phyloP scores from a whole-genome alignment of 2,329 filamentous ascomycete species.

The Aspergillus clavatus region DNA sequence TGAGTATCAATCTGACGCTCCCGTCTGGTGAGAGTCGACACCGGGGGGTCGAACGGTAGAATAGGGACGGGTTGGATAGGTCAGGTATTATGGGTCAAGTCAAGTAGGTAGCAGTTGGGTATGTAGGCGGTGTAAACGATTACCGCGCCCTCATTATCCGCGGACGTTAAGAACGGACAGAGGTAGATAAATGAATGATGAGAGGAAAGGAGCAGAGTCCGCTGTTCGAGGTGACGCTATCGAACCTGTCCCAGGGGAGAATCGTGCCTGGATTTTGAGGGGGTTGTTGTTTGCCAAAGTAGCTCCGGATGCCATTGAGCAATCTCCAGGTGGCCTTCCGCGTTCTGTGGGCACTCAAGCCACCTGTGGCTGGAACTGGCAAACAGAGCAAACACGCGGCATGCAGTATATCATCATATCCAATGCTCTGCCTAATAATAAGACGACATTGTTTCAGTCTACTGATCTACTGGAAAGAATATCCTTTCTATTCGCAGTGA shows the following conservation, averaged over 20 bases:
- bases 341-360: constrained; percentile 27
- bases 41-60: constrained; percentile 13
- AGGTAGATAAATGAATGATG: constrained; percentile 1
- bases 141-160: constrained; percentile 33
- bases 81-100: constrained; percentile 3
- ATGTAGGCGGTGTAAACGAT: constrained; percentile 20
- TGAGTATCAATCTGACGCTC: constrained; percentile 9
- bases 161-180: constrained; percentile 1
- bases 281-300: constrained; percentile 14
- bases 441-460: constrained; percentile 9
- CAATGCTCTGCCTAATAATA: not conserved
- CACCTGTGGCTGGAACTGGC: constrained; percentile 20
- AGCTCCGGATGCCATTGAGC: constrained; percentile 16
- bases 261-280: constrained; percentile 7
- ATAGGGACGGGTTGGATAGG: constrained; percentile 23
- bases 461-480: constrained; percentile 1
- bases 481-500: not conserved
- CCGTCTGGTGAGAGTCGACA: constrained; percentile 5
- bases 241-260: constrained; percentile 4
- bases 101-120: constrained; percentile 11
- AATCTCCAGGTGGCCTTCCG: constrained; percentile 41
- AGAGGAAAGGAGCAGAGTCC: constrained; percentile 10
- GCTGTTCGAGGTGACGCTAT: not conserved
- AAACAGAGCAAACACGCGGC: constrained; percentile 40
- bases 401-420: constrained; percentile 16